phyloP scores from a whole-genome alignment of 257 asterid species.

The Phtheirospermum japonicum region DNA sequence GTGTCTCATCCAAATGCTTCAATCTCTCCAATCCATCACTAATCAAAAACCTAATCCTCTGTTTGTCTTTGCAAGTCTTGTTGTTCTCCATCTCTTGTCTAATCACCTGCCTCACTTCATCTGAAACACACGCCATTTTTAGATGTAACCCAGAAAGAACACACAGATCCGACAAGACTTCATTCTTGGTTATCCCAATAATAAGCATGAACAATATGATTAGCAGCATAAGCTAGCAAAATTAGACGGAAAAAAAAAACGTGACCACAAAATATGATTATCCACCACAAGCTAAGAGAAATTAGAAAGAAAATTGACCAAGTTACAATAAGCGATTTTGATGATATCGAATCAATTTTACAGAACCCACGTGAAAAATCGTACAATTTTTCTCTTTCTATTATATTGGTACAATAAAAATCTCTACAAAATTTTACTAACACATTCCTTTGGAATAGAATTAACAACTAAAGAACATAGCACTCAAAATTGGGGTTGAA shows the following conservation, averaged over 20 bases:
- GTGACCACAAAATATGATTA: no score
- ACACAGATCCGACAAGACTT: no score
- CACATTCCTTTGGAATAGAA: neutral
- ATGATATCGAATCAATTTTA: neutral
- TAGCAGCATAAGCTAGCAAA: neutral
- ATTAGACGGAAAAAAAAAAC: neutral
- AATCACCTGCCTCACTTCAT: conserved; percentile 61
- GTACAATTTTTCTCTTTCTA: no score
- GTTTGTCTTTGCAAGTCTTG: conserved; percentile 68
- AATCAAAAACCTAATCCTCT: conserved; percentile 71
- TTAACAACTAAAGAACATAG: conserved; percentile 7
- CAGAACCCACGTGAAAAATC: neutral
- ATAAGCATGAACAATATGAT: neutral
- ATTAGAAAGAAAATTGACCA: neutral
- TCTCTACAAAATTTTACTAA: neutral
- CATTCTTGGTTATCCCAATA: no score
- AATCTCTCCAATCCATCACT: conserved; percentile 82
- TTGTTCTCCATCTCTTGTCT: conserved; percentile 83
- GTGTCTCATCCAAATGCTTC: conserved; percentile 79
- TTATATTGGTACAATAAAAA: no score
- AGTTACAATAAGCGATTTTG: neutral
- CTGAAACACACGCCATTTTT: conserved; percentile 36
- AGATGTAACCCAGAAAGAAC: neutral
- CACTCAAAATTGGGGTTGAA: neutral
- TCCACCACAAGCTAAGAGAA: no score